Percentiles rank a stretch among this genome's conserved stretches.
phyloP scores from a whole-genome alignment of 2,329 filamentous ascomycete species.

The Sporothrix curviconia region DNA sequence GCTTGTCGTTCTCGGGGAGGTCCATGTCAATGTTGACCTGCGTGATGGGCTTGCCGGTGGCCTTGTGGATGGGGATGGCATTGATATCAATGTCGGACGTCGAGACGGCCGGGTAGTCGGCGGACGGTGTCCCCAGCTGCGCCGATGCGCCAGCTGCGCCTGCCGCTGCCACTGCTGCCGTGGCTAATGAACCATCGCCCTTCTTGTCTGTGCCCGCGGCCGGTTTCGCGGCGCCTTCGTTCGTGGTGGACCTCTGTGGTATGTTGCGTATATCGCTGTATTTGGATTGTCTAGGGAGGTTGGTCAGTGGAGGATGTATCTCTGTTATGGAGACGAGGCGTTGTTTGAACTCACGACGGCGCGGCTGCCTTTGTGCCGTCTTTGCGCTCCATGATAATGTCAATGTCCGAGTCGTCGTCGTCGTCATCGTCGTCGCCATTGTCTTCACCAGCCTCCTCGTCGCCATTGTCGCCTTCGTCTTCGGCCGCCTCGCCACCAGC shows the following conservation, averaged over 20 bases:
- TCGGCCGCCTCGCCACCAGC: conserved; percentile 45
- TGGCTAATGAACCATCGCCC: conserved; percentile 36
- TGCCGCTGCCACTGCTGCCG: conserved; percentile 6
- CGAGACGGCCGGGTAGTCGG: conserved; percentile 51
- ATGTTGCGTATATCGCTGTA: conserved; percentile 63
- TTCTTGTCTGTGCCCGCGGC: conserved; percentile 41
- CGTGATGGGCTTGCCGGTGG: conserved; percentile 73
- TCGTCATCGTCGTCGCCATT: conserved; percentile 53
- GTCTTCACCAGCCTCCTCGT: conserved; percentile 51
- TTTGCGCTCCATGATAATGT: conserved; percentile 62
- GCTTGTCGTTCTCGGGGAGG: conserved; percentile 76
- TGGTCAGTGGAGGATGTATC: neutral
- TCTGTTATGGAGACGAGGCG: neutral
- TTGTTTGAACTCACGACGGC: conserved; percentile 50
- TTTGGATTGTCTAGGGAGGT: conserved; percentile 45
- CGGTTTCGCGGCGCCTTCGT: conserved; percentile 42
- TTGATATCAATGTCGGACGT: conserved; percentile 83
- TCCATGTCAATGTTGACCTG: conserved; percentile 69
- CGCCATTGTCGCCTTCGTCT: conserved; percentile 58
- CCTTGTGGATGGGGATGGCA: conserved; percentile 70
- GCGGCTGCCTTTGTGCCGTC: conserved; percentile 56
- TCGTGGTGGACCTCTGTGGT: conserved; percentile 51
- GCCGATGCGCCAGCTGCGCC: neutral
- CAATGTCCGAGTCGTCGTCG: conserved; percentile 48
- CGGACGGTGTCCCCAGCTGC: conserved; percentile 9